phyloP scores from a whole-genome alignment of 202 grass and related monocot genomes.

The Panicum virgatum region DNA sequence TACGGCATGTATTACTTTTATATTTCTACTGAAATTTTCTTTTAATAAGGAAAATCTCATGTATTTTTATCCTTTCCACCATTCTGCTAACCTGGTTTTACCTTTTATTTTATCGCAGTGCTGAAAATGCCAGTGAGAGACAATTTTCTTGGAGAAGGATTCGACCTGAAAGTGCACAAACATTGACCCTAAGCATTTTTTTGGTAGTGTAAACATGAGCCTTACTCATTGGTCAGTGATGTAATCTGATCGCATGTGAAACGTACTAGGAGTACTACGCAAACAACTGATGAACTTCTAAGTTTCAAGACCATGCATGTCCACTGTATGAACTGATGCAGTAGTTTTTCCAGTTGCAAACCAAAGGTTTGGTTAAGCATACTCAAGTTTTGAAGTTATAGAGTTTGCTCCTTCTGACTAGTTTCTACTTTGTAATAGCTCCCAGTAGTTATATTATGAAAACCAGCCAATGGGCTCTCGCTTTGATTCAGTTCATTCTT shows the following conservation, averaged over 20 bases:
- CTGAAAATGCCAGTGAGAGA: not conserved
- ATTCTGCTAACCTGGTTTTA: constrained; percentile 10
- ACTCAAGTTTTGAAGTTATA: not conserved
- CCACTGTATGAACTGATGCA: not conserved
- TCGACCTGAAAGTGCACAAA: not conserved
- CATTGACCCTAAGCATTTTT: not conserved
- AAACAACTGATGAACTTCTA: not conserved
- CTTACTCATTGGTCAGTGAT: not conserved
- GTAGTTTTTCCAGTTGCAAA: not conserved
- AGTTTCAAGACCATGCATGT: not conserved
- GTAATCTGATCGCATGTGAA: not conserved
- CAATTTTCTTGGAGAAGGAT: not conserved
- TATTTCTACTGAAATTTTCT: not conserved
- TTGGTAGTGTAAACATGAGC: not conserved
- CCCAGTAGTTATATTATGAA: not conserved
- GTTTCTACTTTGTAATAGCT: not conserved
- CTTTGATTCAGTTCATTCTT: not conserved
- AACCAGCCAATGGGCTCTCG: not conserved
- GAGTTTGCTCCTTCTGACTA: not conserved
- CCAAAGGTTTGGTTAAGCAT: not conserved
- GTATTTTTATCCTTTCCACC: not conserved
- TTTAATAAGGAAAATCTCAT: not conserved
- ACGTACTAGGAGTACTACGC: not conserved
- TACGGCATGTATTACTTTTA: not conserved
- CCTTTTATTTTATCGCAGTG: not conserved